These are phyloP conservation scores for Wickerhamiella shivajii DNA, from an alignment of 805 yeast species.

Conservation along the genomic window DNA sequence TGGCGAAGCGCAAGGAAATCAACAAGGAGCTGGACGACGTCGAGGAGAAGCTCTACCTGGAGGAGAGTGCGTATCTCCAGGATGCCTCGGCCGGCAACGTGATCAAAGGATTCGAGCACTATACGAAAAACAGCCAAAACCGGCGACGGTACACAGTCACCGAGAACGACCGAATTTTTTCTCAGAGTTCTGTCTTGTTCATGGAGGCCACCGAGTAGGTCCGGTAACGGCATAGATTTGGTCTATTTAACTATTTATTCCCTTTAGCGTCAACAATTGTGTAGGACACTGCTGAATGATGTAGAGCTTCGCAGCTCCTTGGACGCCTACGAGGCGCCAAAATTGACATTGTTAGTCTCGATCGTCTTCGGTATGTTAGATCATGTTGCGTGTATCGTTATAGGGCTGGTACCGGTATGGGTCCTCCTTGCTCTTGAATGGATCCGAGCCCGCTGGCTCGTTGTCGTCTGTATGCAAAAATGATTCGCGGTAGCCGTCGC, in stretches of 20 bases:
- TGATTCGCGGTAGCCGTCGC: conserved; percentile 22
- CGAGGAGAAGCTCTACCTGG: conserved; percentile 67
- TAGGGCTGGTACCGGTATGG: too few relatives aligned
- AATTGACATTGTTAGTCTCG: too few relatives aligned
- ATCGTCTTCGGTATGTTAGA: too few relatives aligned
- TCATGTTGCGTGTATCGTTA: too few relatives aligned
- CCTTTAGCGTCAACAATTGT: too few relatives aligned
- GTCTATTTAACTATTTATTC: too few relatives aligned
- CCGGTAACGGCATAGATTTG: too few relatives aligned
- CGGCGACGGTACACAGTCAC: conserved; percentile 33
- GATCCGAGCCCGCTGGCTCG: too few relatives aligned
- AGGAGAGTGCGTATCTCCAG: conserved; percentile 63
- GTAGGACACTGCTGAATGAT: too few relatives aligned
- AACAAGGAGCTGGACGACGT: conserved; percentile 39
- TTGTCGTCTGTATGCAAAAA: conserved; percentile 13
- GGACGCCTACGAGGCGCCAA: too few relatives aligned
- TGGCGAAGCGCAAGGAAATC: conserved; percentile 42
- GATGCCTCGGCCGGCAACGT: conserved; percentile 66
- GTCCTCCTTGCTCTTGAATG: too few relatives aligned
- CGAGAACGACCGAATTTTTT: conserved; percentile 70
- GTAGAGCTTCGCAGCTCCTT: too few relatives aligned
- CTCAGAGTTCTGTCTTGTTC: conserved; percentile 57
- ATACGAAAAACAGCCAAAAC: conserved; percentile 39
- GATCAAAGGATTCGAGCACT: conserved; percentile 81
- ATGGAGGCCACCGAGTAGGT: conserved; percentile 29